Base-by-base conservation (phyloP, 2,329 filamentous ascomycete species). In the Tolypocladium capitatum region DNA sequence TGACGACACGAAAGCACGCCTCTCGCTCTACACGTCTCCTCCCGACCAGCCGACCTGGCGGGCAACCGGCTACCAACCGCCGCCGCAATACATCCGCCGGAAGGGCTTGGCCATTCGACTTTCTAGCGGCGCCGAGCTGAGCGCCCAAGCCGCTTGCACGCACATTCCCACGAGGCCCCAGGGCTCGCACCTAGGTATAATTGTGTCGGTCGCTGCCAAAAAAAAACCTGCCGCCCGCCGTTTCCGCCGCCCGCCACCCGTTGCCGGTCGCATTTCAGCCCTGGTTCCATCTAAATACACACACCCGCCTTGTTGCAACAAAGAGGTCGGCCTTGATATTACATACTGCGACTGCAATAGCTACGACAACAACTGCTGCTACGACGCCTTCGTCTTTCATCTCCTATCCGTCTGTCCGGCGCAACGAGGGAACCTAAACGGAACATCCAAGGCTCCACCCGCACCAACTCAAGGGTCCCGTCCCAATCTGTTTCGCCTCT, bases 111-210 rank as follows among this genome's bases (percentile, higher is more conserved):
- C 46, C 38, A 16, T 16, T 46, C 20, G 45, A 46, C 28, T 44
- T 51, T 34, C 34, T 42, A 56, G 52, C 53, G 50, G 54, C 49
- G 43, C 56, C 50, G 48, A 61, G 58, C 56, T 61, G 58, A 61
- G 59, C 58, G 58, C 57, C 58, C 59, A 60, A 60, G 55, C 59
- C 59, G 58, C 58, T 59, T 57, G 56, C 52, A 54, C 46, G 46
- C 49, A 16, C 16, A 24, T 5, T 27, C 14, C 38, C 38, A 28
- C 38, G 9, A 28, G 38, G 14, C 11, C 38, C 21, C 21, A 28
- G 8, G 8, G 16, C n/a, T 30, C 24, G n/a, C 16, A 24, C 21
- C 36, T 16, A 30, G 16, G 38, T 30, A 42, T 42, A 41, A 42
- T 18, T 18, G 24, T 5, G 16, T 3, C 38, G 24, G 24, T n/a